Base-by-base conservation (phyloP, 2,329 filamentous ascomycete species). In the Stachybotrys chartarum region DNA sequence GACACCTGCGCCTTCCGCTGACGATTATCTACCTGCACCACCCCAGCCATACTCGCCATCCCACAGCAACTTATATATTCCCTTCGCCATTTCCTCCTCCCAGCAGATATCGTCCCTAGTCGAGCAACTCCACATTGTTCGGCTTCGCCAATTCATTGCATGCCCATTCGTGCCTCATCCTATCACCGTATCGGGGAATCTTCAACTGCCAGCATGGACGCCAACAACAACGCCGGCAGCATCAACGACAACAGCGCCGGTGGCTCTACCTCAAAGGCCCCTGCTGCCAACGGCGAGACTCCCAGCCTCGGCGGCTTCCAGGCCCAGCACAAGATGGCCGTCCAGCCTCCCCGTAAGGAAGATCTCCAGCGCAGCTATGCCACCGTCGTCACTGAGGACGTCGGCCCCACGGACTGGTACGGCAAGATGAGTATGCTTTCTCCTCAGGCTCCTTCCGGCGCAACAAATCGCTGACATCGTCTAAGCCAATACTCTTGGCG, bases 351-450 rank as follows among this genome's bases (percentile, higher is more conserved):
- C 16, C 83, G 84, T 57, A 80, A 86, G 64, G 89, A 91, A 62
- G 93, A 97, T 67, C 80, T 97, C 11, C 91, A 96, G 75, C 85
- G 85, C 56, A 89, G 82, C 67, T 94, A 94, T 70, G 91, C 90
- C 7, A 77, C 74, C 54, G 72, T 83, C 54, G 76, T 84, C 56
- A 81, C 79, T 61, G 81, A 84, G 53, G 86, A 94, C 61, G 83
- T 82, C 35, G 82, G 82, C 60, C 81, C 83, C 52, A 85, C 92
- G 70, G 89, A 90, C 67, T 97, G 91, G 91, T 99, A 97, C 67
- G 91, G 91, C 24, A 75, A 75, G 58, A 90, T 97, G 86, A 91
- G 86, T 90, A 77, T 63, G 85, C 79, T 11, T 30, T 47, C 44
- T 45, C 45, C 50, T 47, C 45, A 6, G 31, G 50, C 30, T 48